A percentile compares a stretch with the other conserved stretches of the same genome.
Conservation (phyloP, 257 asterid genomes). For the Thymus mandschuricus region DNA sequence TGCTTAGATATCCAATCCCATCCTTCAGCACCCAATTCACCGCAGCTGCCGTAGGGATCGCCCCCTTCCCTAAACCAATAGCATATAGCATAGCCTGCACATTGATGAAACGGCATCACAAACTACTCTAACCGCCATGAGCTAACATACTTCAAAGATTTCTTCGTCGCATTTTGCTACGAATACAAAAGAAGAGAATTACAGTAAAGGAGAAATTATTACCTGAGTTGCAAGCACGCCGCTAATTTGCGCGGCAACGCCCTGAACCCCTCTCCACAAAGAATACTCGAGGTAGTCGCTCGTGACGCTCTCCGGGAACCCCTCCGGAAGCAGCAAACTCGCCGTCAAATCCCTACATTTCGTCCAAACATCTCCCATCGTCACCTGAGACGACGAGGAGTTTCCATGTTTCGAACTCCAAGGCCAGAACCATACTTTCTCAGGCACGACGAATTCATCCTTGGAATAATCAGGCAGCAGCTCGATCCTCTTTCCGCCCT, state of each 20-base stretch:
- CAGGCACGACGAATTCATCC: conserved; percentile 68
- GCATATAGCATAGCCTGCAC: conserved; percentile 91
- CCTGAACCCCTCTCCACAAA: conserved; percentile 98
- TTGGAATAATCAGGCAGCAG: conserved; percentile 64
- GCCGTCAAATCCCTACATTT: conserved; percentile 62
- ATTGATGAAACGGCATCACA: conserved; percentile 20
- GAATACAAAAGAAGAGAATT: neutral
- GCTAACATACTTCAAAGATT: conserved; percentile 9
- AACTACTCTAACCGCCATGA: conserved; percentile 24
- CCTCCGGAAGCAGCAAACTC: conserved; percentile 81
- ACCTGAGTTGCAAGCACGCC: conserved; percentile 99
- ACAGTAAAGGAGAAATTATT: neutral
- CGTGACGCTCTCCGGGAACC: conserved; percentile 89
- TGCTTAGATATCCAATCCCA: conserved; percentile 94
- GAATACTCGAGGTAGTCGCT: conserved; percentile 94
- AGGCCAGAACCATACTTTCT: conserved; percentile 46
- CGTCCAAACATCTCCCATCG: conserved; percentile 53
- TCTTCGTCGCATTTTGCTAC: conserved; percentile 8
- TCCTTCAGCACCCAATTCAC: conserved; percentile 98
- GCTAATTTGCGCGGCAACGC: conserved; percentile 90
- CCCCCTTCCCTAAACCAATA: conserved; percentile 96
- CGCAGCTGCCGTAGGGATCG: conserved; percentile 98
- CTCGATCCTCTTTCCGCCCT: conserved; percentile 75
- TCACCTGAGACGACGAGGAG: conserved; percentile 31
- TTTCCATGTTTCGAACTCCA: conserved; percentile 45